phyloP scores from a whole-genome alignment of 768 basidiomycete genomes.

The Strobilomyces echinocephalus region DNA sequence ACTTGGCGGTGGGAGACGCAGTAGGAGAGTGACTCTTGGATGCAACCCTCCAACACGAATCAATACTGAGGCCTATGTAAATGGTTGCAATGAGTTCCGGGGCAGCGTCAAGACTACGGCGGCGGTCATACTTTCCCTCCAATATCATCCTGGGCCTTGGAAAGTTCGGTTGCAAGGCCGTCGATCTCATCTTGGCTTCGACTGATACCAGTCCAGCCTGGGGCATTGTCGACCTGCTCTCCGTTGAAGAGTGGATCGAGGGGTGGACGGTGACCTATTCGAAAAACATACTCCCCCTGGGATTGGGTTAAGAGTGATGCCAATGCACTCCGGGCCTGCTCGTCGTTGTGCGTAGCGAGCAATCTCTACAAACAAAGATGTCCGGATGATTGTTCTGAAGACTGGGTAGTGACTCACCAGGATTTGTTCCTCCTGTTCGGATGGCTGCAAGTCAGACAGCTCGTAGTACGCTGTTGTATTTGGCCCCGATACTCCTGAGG shows the following conservation, averaged over 20 bases:
- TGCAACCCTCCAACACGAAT: slow-evolving; percentile 43
- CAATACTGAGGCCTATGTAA: slow-evolving; percentile 50
- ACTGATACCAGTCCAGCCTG: slow-evolving; percentile 51
- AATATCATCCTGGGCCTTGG: slow-evolving; percentile 61
- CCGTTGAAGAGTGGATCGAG: slow-evolving; percentile 51
- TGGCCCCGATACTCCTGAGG: slow-evolving; percentile 6
- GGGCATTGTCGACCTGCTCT: slow-evolving; percentile 40
- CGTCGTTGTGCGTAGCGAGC: slow-evolving; percentile 40
- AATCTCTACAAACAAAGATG: slow-evolving; percentile 32
- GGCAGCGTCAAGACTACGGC: not conserved
- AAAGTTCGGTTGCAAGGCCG: slow-evolving; percentile 40
- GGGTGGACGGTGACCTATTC: slow-evolving; percentile 66
- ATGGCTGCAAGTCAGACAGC: slow-evolving; percentile 4
- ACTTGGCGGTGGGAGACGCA: slow-evolving; percentile 72
- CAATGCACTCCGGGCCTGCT: slow-evolving; percentile 58
- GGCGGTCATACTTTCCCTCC: slow-evolving; percentile 63
- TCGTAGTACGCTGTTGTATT: not conserved
- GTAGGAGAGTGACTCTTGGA: slow-evolving; percentile 55
- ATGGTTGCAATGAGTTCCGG: not conserved
- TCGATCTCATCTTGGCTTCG: slow-evolving; percentile 52
- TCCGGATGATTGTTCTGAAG: not conserved
- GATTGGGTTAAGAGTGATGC: slow-evolving; percentile 62
- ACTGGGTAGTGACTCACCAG: slow-evolving; percentile 8
- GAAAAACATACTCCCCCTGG: slow-evolving; percentile 70
- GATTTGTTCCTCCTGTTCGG: slow-evolving; percentile 16